Conservation (phyloP, 768 basidiomycete species). For the Termitomyces sp. region DNA sequence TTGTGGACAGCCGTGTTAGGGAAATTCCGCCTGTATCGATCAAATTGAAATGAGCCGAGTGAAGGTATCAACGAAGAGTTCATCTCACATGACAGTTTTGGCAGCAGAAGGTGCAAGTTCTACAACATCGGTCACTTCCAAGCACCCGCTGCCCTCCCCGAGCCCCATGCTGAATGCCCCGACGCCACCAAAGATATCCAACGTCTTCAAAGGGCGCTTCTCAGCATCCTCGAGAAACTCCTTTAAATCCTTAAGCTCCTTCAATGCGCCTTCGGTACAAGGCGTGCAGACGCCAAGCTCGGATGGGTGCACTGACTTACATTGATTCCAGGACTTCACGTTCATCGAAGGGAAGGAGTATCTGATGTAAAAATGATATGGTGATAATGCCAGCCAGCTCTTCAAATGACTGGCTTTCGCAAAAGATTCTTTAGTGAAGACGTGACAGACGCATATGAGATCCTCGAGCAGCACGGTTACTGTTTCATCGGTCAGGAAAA, state of each 20-base stretch:
- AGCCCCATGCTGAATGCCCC: slow-evolving; percentile 65
- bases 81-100: slow-evolving; percentile 52
- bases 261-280: slow-evolving; percentile 34
- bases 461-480: slow-evolving; percentile 26
- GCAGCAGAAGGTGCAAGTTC: slow-evolving; percentile 80
- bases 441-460: slow-evolving; percentile 47
- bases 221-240: slow-evolving; percentile 29
- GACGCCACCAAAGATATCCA: slow-evolving; percentile 49
- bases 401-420: slow-evolving; percentile 20
- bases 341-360: slow-evolving; percentile 44
- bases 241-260: slow-evolving; percentile 20
- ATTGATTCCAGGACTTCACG: slow-evolving; percentile 34
- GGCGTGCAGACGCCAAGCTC: slow-evolving; percentile 42
- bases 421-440: slow-evolving; percentile 31
- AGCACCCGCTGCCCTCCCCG: slow-evolving; percentile 45
- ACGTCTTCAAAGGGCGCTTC: slow-evolving; percentile 23
- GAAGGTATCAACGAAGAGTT: not conserved
- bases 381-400: slow-evolving; percentile 48
- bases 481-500: slow-evolving; percentile 54
- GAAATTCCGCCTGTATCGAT: slow-evolving; percentile 44
- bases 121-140: slow-evolving; percentile 60
- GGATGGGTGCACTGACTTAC: slow-evolving; percentile 22
- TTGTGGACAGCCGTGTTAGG: slow-evolving; percentile 55
- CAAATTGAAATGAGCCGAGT: slow-evolving; percentile 1
- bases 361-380: slow-evolving; percentile 54